These are phyloP conservation scores for Coemansia biformis DNA, from an alignment of 192 early-diverging fungal genomes.

Conservation along the genomic window DNA sequence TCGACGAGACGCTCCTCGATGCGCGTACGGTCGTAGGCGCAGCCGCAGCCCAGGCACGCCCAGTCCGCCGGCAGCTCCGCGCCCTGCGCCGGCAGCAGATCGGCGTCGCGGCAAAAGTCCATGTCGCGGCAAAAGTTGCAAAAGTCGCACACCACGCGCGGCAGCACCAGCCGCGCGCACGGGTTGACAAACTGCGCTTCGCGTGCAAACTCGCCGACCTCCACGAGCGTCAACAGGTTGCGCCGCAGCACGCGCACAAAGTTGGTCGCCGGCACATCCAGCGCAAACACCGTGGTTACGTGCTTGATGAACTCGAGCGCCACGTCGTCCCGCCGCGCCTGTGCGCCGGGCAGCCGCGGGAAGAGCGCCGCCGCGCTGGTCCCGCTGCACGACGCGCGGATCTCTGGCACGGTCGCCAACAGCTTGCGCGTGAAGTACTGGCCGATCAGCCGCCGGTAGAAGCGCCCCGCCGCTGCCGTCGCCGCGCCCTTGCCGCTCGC, in stretches of 20 bases:
- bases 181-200: slow-evolving; percentile 79
- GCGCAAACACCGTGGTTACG: slow-evolving; percentile 66
- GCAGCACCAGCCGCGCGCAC: slow-evolving; percentile 70
- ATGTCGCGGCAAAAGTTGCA: slow-evolving; percentile 83
- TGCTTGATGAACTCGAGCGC: slow-evolving; percentile 83
- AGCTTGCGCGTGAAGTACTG: slow-evolving; percentile 61
- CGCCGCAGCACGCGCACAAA: slow-evolving; percentile 79
- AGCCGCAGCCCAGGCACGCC: slow-evolving; percentile 71
- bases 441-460: slow-evolving; percentile 52
- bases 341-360: slow-evolving; percentile 63
- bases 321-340: slow-evolving; percentile 50
- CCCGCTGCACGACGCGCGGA: slow-evolving; percentile 48
- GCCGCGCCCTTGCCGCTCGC: slow-evolving; percentile 5
- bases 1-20: slow-evolving; percentile 84
- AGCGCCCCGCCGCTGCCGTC: no score
- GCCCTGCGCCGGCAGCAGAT: slow-evolving; percentile 53
- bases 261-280: slow-evolving; percentile 66
- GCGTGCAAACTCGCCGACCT: slow-evolving; percentile 74
- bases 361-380: slow-evolving; percentile 48
- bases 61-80: no score
- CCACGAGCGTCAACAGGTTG: slow-evolving; percentile 67
- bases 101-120: slow-evolving; percentile 83
- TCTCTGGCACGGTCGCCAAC: slow-evolving; percentile 57
- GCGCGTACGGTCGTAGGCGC: slow-evolving; percentile 67
- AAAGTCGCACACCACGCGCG: slow-evolving; percentile 79